Base-by-base conservation (phyloP, 768 basidiomycete species). In the Gymnopilus junonius region DNA sequence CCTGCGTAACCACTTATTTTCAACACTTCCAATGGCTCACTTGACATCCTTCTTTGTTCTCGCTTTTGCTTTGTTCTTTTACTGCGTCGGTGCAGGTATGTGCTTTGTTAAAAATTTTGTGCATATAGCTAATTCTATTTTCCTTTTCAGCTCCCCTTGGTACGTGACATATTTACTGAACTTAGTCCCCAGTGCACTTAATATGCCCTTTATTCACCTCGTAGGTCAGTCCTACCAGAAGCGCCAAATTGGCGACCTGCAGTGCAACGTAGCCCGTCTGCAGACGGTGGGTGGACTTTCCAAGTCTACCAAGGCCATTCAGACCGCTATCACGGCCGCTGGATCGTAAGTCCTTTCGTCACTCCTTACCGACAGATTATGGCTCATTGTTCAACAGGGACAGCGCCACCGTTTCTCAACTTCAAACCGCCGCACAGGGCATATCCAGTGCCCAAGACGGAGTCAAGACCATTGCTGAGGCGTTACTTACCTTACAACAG, bases 261-360 rank as follows among this genome's bases (percentile, higher is more conserved):
- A 51, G 17, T 67, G 67, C 63, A 67, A 67, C 46, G 48, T 67
- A 34, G 67, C 67, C 1, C 60, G 67, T n/a, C 42, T 67, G 5
- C 62, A 67, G 61, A 65, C 61, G 23, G 67, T 67, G 8, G 57
- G 56, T 2, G 63, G 67, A 10, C 61, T 67, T 39, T 39, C 61
- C 6, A 64, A 64, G 35, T 65, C 67, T 1, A 32, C 63, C 4
- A 10, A 43, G 3, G 32, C 63, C 4, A 62, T 67, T 17, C 59
- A 67, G 21, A 58, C 31, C 5, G 56, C 64, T 17, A 60, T 48
- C n/a, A 29, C 58, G 14, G 64, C 63, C 27, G 59, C 66, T 55
- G 39, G 54, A 8, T 59, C 43, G 66, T 67, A 56, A 14, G 62
- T 55, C 5, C 15, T 20, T 12, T 34, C 40, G 17, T n/a, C 21